Evolutionary conservation across 2,329 filamentous ascomycete genomes (phyloP).

Genomic region (Penicillium sp.): DNA sequence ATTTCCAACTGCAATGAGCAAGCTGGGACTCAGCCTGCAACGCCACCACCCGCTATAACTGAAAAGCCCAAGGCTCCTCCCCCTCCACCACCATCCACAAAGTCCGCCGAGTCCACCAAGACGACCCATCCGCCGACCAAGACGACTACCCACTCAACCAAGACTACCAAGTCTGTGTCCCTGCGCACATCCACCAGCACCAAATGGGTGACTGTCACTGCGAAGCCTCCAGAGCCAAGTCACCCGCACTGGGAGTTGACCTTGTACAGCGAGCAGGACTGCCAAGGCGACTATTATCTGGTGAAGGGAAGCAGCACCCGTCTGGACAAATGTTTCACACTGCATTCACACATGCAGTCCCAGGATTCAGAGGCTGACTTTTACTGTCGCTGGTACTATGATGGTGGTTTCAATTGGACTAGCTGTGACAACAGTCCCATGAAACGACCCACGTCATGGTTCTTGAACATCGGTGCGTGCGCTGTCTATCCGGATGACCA

Average conservation of each 20-base stretch:
- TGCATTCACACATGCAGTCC: slow-evolving; percentile 1
- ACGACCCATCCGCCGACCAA: neutral
- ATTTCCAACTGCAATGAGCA: neutral
- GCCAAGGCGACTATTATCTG: slow-evolving; percentile 10
- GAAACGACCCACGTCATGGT: slow-evolving; percentile 5
- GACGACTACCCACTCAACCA: neutral
- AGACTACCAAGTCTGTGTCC: neutral
- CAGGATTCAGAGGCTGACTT: neutral
- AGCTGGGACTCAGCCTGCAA: neutral
- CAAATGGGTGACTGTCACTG: neutral
- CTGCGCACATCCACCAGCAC: neutral
- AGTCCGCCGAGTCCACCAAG: neutral
- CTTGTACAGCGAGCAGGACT: slow-evolving; percentile 8
- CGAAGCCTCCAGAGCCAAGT: neutral
- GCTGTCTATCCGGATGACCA: neutral
- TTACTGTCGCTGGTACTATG: slow-evolving; percentile 7
- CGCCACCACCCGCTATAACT: neutral
- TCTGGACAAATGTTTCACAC: neutral
- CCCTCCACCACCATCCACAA: neutral
- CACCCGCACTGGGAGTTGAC: slow-evolving; percentile 3
- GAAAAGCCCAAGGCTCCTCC: neutral
- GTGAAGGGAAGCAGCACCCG: slow-evolving; percentile 4
- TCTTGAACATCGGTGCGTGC: slow-evolving; percentile 7
- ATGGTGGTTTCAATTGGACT: slow-evolving; percentile 1
- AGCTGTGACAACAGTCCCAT: slow-evolving; percentile 6